Base-by-base conservation (phyloP, 768 basidiomycete genomes). In the Neoboletus brunneissimus region DNA sequence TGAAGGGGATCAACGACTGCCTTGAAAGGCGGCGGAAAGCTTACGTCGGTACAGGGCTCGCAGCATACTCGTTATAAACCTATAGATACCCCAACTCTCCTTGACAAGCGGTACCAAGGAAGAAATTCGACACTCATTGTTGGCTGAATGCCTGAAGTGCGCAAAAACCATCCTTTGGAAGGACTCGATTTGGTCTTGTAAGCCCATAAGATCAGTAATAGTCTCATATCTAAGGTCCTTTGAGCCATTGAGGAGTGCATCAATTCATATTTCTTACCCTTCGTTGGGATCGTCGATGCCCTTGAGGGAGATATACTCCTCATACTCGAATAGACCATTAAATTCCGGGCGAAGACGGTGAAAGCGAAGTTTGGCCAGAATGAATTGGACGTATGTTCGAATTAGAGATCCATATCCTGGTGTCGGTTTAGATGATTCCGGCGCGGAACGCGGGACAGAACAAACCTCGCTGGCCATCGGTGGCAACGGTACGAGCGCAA, bases 281-380 rank as follows among this genome's bases (percentile, higher is more conserved):
- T 99, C 96, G 70, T 98, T 98, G 10, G 97, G 97, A 77, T 99
- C 94, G 69, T 98, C 94, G 59, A 98, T 97, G 23, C 93, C 94
- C 73, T 97, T 96, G 67, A 99, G 76, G 23, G 92, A 93, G 61
- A 99, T 86, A 69, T 99, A 99, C 73, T 99, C 97, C 68, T 98
- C 95, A 65, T 99, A 99, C 73, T 99, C 97, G 68, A 99, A 99
- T 7, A 99, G 76, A 25, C 97, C 97, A 73, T 98, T 98, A 77
- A 99, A 99, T 71, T 98, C 97, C 2, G 93, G 91, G 65, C 97
- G 86, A 41, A 96, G 79, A 27, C 93, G 89, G 73, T 98, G 97
- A 73, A 98, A 98, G 41, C 94, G 83, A 41, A 99, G 84, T 72
- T 99, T 99, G 18, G 94, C 89, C 50, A 98, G 78, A 53, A 98